A percentile compares a stretch with the other conserved stretches of the same genome.
Evolutionary conservation across 768 basidiomycete genomes (phyloP).

Genomic region (Lactarius psammicola): DNA sequence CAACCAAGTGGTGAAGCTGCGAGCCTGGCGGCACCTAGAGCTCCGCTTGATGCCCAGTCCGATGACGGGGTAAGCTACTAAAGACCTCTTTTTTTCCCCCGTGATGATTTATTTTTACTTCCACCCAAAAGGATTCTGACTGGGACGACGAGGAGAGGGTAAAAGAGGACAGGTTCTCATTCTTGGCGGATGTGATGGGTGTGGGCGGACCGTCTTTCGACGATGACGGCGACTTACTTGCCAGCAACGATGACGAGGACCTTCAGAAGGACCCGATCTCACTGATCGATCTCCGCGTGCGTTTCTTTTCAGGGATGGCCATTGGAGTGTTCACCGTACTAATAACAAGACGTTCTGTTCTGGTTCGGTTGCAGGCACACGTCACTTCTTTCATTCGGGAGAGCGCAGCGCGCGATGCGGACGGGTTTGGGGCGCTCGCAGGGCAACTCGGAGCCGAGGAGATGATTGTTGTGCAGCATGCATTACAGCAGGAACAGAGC

Average conservation of each 20-base stretch:
- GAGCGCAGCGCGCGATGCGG: constrained; percentile 59
- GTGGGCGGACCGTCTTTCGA: constrained; percentile 71
- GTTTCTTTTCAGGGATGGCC: constrained; percentile 29
- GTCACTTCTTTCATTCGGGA: constrained; percentile 69
- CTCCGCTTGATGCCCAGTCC: constrained; percentile 55
- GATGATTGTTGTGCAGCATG: constrained; percentile 57
- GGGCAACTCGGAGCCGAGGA: constrained; percentile 73
- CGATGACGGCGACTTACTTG: constrained; percentile 65
- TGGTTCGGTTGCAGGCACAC: constrained; percentile 49
- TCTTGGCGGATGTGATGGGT: constrained; percentile 80
- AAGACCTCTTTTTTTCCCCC: background rate
- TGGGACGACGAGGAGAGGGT: constrained; percentile 88
- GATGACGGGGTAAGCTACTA: constrained; percentile 66
- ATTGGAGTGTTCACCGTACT: background rate
- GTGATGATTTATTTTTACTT: constrained; percentile 3
- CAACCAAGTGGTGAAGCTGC: constrained; percentile 76
- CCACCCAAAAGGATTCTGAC: constrained; percentile 66
- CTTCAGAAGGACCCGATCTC: constrained; percentile 83
- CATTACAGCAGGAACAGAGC: constrained; percentile 23
- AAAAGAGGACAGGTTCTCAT: constrained; percentile 77
- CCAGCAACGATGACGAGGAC: constrained; percentile 81
- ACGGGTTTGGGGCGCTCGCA: constrained; percentile 59
- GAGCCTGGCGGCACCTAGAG: constrained; percentile 56
- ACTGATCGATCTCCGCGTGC: constrained; percentile 75
- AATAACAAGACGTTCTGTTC: constrained; percentile 2